Evolutionary conservation across 2,329 filamentous ascomycete genomes (phyloP), one percentile per base, ranked within the genome.

Genomic region (Talaromyces atroroseus): DNA sequence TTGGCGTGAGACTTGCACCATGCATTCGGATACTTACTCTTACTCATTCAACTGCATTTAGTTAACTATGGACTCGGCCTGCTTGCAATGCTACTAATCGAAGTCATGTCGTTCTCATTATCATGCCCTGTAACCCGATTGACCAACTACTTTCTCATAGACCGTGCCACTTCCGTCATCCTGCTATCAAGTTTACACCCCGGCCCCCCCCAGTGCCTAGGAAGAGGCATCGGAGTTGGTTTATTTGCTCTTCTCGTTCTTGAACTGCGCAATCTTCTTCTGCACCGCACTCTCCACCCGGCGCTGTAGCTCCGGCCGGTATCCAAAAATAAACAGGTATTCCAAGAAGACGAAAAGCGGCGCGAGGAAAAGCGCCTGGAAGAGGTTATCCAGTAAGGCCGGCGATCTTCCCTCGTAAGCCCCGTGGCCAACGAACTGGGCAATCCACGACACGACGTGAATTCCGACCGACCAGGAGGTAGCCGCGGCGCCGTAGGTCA

Each of bases 301-400:
- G 59, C 82, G 81, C 76, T 92, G 90, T 63, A 99, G 78, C 71
- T 95, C 91, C 1, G 87, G 89, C 58, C 94, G 84, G 74, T 97
- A 99, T 49, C 94, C 94, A 51, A 95, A 82, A 66, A 81, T 85
- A 78, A 99, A 99, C 24, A 99, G 80, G 23, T 95, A 76, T 76
- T 97, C 92, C 65, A 99, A 87, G 89, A 94, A 99, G 58, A 97
- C 92, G 65, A 97, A 99, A 67, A 99, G 87, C 8, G 94, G 94
- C 0, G 94, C 94, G 23, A 97, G 80, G 67, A 97, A 92, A 61
- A 97, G 73, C 26, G 94, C 92, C 74, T 97, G 94, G 49, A 95
- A 80, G 44, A 97, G 75, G 67, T 96, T 97, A 74, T 97, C 92
- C 49, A 97, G 77, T 61, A 97, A 76, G 4, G 92, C 92, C 7